Percentiles rank a stretch among this genome's conserved stretches.
These are phyloP conservation scores for Cutaneotrichosporon dermatis DNA, from an alignment of 1,284 basidiomycete species.

Conservation along the genomic window DNA sequence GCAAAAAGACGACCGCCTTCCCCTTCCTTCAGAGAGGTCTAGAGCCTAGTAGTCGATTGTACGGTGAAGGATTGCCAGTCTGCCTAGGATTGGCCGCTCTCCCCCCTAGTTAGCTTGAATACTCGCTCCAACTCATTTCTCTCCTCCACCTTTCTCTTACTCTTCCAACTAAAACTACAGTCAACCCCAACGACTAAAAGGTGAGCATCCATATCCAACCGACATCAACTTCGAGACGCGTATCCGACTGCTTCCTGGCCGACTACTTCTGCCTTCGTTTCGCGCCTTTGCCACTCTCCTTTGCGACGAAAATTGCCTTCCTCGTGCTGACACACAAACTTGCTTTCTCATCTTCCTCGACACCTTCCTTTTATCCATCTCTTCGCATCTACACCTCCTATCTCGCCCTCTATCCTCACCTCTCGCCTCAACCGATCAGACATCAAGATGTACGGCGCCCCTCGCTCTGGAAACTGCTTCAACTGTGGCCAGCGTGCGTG, in stretches of 20 bases:
- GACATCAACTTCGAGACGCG: too few species aligned
- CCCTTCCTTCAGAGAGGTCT: too few species aligned
- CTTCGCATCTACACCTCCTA: not conserved
- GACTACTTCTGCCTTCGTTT: not conserved
- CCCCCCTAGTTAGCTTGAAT: too few species aligned
- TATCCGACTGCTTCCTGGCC: too few species aligned
- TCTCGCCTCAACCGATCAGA: slow-evolving; percentile 1
- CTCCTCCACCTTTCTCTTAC: not conserved
- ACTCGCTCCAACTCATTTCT: not conserved
- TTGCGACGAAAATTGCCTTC: too few species aligned
- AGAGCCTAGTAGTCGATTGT: too few species aligned
- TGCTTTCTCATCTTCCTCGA: not conserved
- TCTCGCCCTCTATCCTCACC: too few species aligned
- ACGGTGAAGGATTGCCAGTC: too few species aligned
- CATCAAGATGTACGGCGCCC: slow-evolving; percentile 39
- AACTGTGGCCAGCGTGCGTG: slow-evolving; percentile 48
- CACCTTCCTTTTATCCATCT: not conserved
- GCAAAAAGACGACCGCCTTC: too few species aligned
- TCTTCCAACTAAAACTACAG: not conserved
- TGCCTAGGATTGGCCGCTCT: too few species aligned
- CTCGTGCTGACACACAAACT: too few species aligned
- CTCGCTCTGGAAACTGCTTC: slow-evolving; percentile 45
- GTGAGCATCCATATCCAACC: slow-evolving; percentile 2
- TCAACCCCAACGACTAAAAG: not conserved
- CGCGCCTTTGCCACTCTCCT: not conserved